A percentile compares a stretch with the other conserved stretches of the same genome.
These are phyloP conservation scores for Sarcomyxa edulis DNA, from an alignment of 768 basidiomycete genomes.

Conservation along the genomic window DNA sequence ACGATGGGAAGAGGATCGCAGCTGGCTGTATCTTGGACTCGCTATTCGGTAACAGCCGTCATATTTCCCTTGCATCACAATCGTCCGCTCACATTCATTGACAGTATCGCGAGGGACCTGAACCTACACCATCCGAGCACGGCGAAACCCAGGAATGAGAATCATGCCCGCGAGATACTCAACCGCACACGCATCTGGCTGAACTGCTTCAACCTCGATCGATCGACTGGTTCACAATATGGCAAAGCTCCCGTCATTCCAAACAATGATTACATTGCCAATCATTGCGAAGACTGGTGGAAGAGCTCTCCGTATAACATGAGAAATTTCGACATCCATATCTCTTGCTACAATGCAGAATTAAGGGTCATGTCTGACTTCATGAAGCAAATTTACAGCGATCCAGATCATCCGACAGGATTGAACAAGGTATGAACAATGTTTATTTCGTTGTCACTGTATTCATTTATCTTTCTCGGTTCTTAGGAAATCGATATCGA, in stretches of 20 bases:
- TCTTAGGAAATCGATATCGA: constrained; percentile 62
- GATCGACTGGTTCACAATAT: constrained; percentile 83
- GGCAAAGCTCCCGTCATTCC: constrained; percentile 82
- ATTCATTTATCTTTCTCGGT: not conserved
- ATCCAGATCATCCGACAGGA: constrained; percentile 69
- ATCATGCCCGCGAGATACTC: constrained; percentile 78
- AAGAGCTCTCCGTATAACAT: constrained; percentile 61
- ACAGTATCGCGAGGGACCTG: constrained; percentile 81
- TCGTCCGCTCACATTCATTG: constrained; percentile 7
- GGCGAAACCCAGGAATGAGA: constrained; percentile 72
- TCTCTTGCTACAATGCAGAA: constrained; percentile 73
- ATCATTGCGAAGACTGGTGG: constrained; percentile 71
- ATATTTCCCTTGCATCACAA: constrained; percentile 1
- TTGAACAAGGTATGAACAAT: constrained; percentile 58
- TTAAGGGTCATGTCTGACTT: constrained; percentile 61
- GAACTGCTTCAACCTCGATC: constrained; percentile 87
- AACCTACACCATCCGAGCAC: constrained; percentile 79
- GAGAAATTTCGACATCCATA: constrained; percentile 73
- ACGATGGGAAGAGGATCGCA: constrained; percentile 86
- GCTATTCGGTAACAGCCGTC: constrained; percentile 79
- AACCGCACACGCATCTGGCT: constrained; percentile 90
- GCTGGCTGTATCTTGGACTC: constrained; percentile 85
- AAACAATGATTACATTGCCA: constrained; percentile 71
- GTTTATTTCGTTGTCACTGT: not conserved
- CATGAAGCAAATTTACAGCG: constrained; percentile 59